These are phyloP conservation scores for Colletotrichum falcatum DNA, from an alignment of 2,329 filamentous ascomycete species.

Conservation along the genomic window DNA sequence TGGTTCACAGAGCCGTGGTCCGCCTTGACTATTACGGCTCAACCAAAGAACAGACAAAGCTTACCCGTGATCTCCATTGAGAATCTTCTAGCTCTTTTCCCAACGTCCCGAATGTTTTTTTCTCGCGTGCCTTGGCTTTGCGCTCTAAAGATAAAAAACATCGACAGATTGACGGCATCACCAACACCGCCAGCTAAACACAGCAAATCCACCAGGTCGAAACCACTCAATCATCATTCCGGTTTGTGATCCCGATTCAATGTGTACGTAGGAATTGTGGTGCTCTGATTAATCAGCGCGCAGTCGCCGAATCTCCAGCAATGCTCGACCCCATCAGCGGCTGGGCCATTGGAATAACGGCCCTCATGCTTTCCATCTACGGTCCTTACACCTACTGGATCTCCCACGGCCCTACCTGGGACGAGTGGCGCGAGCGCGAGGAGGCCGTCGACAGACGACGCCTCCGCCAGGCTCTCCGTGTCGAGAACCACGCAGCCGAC, in stretches of 20 bases:
- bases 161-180: not conserved
- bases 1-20: not conserved
- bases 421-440: conserved; percentile 2
- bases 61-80: not conserved
- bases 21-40: not conserved
- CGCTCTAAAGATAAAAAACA: not conserved
- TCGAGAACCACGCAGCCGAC: not conserved
- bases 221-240: not conserved
- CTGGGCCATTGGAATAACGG: not conserved
- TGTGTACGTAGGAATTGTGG: too few relatives aligned
- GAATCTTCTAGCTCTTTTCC: not conserved
- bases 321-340: conserved; percentile 1
- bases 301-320: not conserved
- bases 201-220: not conserved
- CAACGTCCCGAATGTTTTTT: not conserved
- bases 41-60: not conserved
- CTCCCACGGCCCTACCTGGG: not conserved
- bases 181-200: not conserved
- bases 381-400: conserved; percentile 1
- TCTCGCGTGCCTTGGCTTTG: not conserved
- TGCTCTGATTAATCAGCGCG: not conserved
- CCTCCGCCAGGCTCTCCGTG: not conserved
- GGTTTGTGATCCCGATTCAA: not conserved
- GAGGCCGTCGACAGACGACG: not conserved
- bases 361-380: not conserved